Base-by-base conservation (phyloP, 2,329 filamentous ascomycete species). In the Xylariaceae sp. region DNA sequence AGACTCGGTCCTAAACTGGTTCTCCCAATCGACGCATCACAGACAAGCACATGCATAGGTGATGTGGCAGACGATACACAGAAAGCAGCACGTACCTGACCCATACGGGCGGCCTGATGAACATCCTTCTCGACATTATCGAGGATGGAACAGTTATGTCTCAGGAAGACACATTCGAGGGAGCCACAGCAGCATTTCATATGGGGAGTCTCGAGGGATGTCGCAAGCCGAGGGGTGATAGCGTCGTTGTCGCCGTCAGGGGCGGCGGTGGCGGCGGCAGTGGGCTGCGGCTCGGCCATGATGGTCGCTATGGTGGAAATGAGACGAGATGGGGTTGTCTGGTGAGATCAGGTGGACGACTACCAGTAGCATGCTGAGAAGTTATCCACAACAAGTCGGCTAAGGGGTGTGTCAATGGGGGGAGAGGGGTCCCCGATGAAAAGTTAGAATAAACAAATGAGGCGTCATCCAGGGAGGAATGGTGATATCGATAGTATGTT, bases 121-220 rank as follows among this genome's bases (percentile, higher is more conserved):
- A 97, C 89, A 75, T 97, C 91, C 65, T 87, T 88, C 74, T 97
- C 93, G 60, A 97, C 81, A 57, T 84, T 87, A 64, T 91, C 86
- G 40, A 97, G 80, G 58, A 91, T 80, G 39, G 82, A 80, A 71
- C 86, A 87, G 74, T 93, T 97, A 74, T 92, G 87, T 72, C 84
- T 85, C 58, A 97, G 81, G 70, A 89, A 91, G 63, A 86, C 82
- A 73, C 93, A 97, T 66, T 91, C 86, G 58, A 79, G 70, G 61
- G 85, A 86, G 51, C 92, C 92, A 76, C 93, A 99, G 76, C 93
- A 99, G 79, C 94, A 97, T 44, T 74, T 77, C 59, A 85, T 68
- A 15, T 74, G 62, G 36, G 73, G 66, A 46, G 68, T 62, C 50
- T 70, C 67, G 41, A 53, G 45, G 26, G 47, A 47, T 37, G 54